A percentile compares a stretch with the other conserved stretches of the same genome.
phyloP scores from a whole-genome alignment of 345 rosid genomes.

The Salix exigua region DNA sequence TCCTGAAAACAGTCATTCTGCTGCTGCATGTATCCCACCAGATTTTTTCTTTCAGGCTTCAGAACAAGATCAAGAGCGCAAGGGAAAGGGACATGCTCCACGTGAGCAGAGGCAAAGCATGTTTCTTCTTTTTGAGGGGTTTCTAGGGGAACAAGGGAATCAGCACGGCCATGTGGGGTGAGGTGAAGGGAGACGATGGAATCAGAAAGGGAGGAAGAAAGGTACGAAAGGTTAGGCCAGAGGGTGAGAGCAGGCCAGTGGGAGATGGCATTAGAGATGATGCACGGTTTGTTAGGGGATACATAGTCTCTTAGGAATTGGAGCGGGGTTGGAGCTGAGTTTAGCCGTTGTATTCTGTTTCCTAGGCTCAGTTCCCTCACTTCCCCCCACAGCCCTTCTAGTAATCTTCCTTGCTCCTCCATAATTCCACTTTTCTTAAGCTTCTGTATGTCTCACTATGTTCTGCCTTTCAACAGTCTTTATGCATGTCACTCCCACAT shows the following conservation, averaged over 20 bases:
- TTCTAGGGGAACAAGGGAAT: slow-evolving; percentile 39
- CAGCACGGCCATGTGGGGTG: slow-evolving; percentile 78
- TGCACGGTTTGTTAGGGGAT: slow-evolving; percentile 74
- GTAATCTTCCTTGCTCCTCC: not conserved
- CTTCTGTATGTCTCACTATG: not conserved
- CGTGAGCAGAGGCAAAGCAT: slow-evolving; percentile 79
- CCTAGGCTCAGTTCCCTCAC: slow-evolving; percentile 63
- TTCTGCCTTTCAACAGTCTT: not conserved
- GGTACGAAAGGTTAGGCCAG: slow-evolving; percentile 58
- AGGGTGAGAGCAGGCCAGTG: slow-evolving; percentile 72
- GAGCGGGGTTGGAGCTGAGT: slow-evolving; percentile 55
- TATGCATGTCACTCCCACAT: not conserved
- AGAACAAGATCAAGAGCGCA: slow-evolving; percentile 44
- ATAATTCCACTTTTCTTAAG: not conserved
- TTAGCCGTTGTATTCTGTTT: slow-evolving; percentile 37
- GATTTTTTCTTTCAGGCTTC: slow-evolving; percentile 12
- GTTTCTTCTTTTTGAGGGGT: not conserved
- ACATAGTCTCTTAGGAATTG: slow-evolving; percentile 63
- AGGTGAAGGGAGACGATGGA: slow-evolving; percentile 76
- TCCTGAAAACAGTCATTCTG: slow-evolving; percentile 78
- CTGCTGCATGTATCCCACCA: slow-evolving; percentile 72
- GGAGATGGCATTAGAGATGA: slow-evolving; percentile 58
- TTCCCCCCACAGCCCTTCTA: slow-evolving; percentile 58
- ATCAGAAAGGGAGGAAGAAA: slow-evolving; percentile 44
- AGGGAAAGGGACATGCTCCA: slow-evolving; percentile 48